Conservation (phyloP, 192 early-diverging fungal species). For the Thoreauomyces humboldtii region DNA sequence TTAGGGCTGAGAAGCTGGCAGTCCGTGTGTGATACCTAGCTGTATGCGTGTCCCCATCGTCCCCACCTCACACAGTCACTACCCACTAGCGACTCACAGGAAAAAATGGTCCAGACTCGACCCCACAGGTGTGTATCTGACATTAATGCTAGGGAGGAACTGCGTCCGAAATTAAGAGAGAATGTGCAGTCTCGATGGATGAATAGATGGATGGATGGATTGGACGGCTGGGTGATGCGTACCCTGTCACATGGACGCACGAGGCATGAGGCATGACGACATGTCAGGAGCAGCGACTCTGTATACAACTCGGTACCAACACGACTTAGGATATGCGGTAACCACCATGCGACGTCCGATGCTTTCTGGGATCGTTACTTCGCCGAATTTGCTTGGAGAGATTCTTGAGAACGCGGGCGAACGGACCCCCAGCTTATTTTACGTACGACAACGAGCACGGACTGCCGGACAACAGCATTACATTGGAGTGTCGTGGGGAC, state of each 20-base stretch:
- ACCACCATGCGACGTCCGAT: not conserved
- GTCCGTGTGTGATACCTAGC: no score
- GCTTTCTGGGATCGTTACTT: not conserved
- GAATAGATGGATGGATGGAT: slow-evolving; percentile 15
- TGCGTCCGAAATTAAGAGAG: not conserved
- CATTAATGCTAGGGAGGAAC: not conserved
- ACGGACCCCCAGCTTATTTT: no score
- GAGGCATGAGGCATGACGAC: not conserved
- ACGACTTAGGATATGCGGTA: not conserved
- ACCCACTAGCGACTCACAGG: slow-evolving; percentile 7
- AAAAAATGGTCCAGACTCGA: slow-evolving; percentile 24
- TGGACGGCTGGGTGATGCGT: not conserved
- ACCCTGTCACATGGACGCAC: not conserved
- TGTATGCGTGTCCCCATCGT: no score
- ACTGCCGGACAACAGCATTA: not conserved
- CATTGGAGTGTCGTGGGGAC: not conserved
- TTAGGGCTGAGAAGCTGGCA: no score
- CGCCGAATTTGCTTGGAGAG: slow-evolving; percentile 3
- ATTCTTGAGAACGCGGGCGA: not conserved
- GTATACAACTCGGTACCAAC: not conserved
- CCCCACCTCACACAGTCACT: no score
- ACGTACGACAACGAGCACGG: not conserved
- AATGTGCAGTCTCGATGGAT: slow-evolving; percentile 14
- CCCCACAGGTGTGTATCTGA: slow-evolving; percentile 23
- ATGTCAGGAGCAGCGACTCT: not conserved